A percentile compares a stretch with the other conserved stretches of the same genome.
Evolutionary conservation across 441 rosid species (phyloP).

Genomic region (Eruca vesicaria): DNA sequence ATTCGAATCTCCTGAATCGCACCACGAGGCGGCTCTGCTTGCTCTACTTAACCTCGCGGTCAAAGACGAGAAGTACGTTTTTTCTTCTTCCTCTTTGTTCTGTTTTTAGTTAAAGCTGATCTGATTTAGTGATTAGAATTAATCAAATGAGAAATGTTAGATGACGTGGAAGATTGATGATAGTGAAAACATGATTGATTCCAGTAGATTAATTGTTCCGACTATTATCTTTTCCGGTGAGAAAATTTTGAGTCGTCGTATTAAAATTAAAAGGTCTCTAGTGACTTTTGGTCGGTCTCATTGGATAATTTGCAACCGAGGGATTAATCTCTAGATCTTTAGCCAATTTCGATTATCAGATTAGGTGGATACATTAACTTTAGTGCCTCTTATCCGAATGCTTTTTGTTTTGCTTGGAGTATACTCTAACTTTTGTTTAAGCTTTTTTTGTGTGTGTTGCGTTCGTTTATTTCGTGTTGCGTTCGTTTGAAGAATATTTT

Average conservation of each 20-base stretch:
- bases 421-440: not conserved
- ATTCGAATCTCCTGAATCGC: conserved; percentile 41
- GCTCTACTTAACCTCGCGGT: conserved; percentile 97
- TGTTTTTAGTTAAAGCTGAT: conserved; percentile 11
- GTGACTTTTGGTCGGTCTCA: conserved; percentile 14
- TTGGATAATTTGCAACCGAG: too few species aligned
- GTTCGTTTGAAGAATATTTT: not conserved
- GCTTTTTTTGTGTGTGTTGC: not conserved
- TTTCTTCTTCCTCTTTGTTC: not conserved
- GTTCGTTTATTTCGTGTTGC: not conserved
- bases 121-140: not conserved
- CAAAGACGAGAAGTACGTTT: conserved; percentile 77
- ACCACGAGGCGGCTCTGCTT: conserved; percentile 71
- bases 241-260: not conserved
- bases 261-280: not conserved
- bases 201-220: not conserved
- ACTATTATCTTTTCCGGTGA: conserved; percentile 5
- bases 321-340: not conserved
- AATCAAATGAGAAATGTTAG: not conserved
- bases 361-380: conserved; percentile 29
- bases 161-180: not conserved
- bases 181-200: not conserved
- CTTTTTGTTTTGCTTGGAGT: conserved; percentile 36
- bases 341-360: not conserved
- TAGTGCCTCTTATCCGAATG: not conserved